Evolutionary conservation across 441 rosid genomes (phyloP).

Genomic region (Breynia disticha): DNA sequence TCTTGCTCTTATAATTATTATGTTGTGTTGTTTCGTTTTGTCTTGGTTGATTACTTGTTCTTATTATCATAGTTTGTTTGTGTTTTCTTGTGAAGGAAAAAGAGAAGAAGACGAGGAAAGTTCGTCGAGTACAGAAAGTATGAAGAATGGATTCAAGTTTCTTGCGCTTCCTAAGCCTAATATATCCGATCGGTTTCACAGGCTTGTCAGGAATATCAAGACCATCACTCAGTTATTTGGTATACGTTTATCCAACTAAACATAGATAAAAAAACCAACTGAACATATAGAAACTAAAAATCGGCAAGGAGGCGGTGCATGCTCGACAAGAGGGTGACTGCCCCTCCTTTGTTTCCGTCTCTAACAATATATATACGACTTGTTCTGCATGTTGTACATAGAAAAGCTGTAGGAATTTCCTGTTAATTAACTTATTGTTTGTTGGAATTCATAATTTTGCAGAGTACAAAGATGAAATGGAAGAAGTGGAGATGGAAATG

Average conservation of each 20-base stretch:
- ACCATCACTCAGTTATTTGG: slow-evolving; percentile 69
- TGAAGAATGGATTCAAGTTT: slow-evolving; percentile 37
- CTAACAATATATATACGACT: background rate
- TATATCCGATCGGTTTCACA: slow-evolving; percentile 53
- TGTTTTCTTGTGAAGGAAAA: slow-evolving; percentile 19
- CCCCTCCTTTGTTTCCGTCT: background rate
- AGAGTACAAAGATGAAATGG: slow-evolving; percentile 60
- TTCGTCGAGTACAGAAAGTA: slow-evolving; percentile 32
- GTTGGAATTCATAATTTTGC: background rate
- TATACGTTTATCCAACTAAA: slow-evolving; percentile 12
- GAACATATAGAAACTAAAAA: too few species aligned
- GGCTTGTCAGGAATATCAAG: slow-evolving; percentile 60
- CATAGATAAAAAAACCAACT: too few species aligned
- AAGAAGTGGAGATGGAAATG: slow-evolving; percentile 48
- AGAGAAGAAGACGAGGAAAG: slow-evolving; percentile 52
- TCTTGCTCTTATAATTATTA: slow-evolving; percentile 5
- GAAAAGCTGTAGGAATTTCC: too few species aligned
- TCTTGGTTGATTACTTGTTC: slow-evolving; percentile 9
- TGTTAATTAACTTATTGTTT: too few species aligned
- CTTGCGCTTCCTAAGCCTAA: slow-evolving; percentile 50
- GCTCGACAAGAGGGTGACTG: too few species aligned
- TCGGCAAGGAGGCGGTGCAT: too few species aligned
- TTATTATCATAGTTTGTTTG: background rate
- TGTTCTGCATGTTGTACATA: too few species aligned
- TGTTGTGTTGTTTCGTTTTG: background rate